A percentile compares a stretch with the other conserved stretches of the same genome.
phyloP scores from a whole-genome alignment of 1,139 yeast species.

The Blastobotrys illinoisensis region DNA sequence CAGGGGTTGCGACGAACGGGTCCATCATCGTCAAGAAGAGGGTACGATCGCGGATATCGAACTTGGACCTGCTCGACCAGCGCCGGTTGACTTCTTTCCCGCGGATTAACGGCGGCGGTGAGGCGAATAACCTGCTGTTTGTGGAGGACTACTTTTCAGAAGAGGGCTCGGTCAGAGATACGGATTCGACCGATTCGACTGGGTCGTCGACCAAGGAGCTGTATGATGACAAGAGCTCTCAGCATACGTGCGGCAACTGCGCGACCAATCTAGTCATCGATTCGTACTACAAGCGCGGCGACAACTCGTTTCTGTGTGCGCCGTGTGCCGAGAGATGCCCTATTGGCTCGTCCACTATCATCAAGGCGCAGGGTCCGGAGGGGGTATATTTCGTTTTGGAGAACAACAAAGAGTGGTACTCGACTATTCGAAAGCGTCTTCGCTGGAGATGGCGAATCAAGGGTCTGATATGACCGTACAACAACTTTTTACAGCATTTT shows the following conservation, averaged over 20 bases:
- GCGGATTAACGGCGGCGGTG: conserved; percentile 16
- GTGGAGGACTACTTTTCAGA: conserved; percentile 29
- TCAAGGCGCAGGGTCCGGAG: conserved; percentile 3
- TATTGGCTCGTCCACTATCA: conserved; percentile 4
- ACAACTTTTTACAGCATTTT: background rate
- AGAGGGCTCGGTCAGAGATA: background rate
- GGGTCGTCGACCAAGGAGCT: background rate
- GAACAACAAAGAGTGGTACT: conserved; percentile 27
- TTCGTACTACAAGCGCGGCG: background rate
- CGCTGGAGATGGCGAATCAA: conserved; percentile 45
- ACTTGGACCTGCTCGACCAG: conserved; percentile 57
- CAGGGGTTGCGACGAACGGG: background rate
- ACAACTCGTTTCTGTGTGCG: conserved; percentile 10
- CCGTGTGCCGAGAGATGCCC: conserved; percentile 10
- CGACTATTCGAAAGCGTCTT: conserved; percentile 33
- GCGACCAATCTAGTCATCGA: conserved; percentile 2
- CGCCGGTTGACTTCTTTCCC: conserved; percentile 58
- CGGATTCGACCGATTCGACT: background rate
- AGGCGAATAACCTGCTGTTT: conserved; percentile 23
- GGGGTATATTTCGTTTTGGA: conserved; percentile 14
- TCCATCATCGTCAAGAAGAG: background rate
- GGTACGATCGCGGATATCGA: conserved; percentile 38
- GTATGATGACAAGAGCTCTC: background rate
- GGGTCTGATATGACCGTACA: conserved; percentile 30
- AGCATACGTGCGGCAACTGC: conserved; percentile 7